Conservation (phyloP, 1,284 basidiomycete species). For the Neolentinus lepideus region DNA sequence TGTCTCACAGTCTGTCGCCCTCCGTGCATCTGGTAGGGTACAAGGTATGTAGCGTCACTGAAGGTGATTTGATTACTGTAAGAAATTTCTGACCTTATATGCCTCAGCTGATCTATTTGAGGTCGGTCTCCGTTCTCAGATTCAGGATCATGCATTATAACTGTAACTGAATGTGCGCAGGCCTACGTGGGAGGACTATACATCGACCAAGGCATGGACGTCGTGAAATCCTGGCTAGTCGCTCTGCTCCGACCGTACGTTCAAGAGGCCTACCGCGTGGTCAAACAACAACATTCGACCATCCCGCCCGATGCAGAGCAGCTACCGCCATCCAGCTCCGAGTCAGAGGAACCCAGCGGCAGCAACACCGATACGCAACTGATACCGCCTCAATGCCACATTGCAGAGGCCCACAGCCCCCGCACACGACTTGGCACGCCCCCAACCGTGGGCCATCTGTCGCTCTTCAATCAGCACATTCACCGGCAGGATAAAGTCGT, state of each 20-base stretch:
- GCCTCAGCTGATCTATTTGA: constrained; percentile 66
- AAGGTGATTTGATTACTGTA: background rate
- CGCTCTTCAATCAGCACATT: constrained; percentile 68
- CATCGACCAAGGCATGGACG: constrained; percentile 54
- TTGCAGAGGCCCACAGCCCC: constrained; percentile 7
- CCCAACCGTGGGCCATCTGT: constrained; percentile 52
- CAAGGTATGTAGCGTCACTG: constrained; percentile 63
- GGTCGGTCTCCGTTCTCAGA: constrained; percentile 27
- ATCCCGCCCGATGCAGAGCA: constrained; percentile 26
- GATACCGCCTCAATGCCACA: too few relatives aligned
- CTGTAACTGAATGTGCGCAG: constrained; percentile 25
- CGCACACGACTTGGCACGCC: constrained; percentile 14
- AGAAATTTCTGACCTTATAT: background rate
- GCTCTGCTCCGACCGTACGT: constrained; percentile 57
- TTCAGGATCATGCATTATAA: background rate
- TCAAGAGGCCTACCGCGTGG: constrained; percentile 47
- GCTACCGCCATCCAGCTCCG: background rate
- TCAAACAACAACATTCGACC: constrained; percentile 58
- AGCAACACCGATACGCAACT: too few relatives aligned
- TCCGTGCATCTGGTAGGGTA: constrained; percentile 56
- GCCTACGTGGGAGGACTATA: constrained; percentile 71
- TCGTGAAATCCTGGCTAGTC: constrained; percentile 49
- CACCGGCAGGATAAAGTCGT: constrained; percentile 48
- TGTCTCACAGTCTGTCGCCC: constrained; percentile 59
- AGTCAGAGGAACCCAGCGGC: background rate